Base-by-base conservation (phyloP, 768 basidiomycete species). In the Coprinopsis marcescibilis region DNA sequence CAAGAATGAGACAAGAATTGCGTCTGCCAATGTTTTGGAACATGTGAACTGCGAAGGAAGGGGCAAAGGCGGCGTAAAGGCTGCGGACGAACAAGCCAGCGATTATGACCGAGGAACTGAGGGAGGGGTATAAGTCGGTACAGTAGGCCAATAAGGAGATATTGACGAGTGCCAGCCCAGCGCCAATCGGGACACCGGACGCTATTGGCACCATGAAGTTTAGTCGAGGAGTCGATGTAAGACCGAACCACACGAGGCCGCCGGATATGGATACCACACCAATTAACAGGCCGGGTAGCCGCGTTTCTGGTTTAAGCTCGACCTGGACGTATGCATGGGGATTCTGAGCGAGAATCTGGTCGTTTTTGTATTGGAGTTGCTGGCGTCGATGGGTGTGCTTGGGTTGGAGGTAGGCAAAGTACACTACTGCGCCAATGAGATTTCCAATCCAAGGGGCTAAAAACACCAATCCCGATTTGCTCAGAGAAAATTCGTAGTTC, bases 11-110 rank as follows among this genome's bases (percentile, higher is more conserved):
- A 7, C 35, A 11, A 10, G 8, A 11, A 7, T 43, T 47, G 14
- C 32, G 50, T 14, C 40, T 41, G 19, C 53, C 53, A 19, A 54
- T 19, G 4, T 35, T 32, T 33, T 48, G 20, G 30, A 51, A 54
- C 50, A 54, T 51, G 23, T 50, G 49, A n/a, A 41, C 40, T n/a
- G 50, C 45, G 23, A 54, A 54, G 3, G 53, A 48, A 13, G 53
- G 53, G 42, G 46, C 51, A 50, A 50, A 54, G 14, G 53, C 43
- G 35, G 53, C 45, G 7, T 51, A 43, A 6, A 54, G 21, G 19
- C 38, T 45, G 3, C 50, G 45, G 14, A 51, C 32, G 40, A 51
- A 54, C n/a, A 51, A 14, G 45, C 51, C 51, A 15, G 53, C 50
- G 7, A 44, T 51, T 12, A 52, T 23, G 29, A 47, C 49, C 2